These are phyloP conservation scores for Yamadazyma oceani DNA, from an alignment of 1,139 yeast species.

Conservation along the genomic window DNA sequence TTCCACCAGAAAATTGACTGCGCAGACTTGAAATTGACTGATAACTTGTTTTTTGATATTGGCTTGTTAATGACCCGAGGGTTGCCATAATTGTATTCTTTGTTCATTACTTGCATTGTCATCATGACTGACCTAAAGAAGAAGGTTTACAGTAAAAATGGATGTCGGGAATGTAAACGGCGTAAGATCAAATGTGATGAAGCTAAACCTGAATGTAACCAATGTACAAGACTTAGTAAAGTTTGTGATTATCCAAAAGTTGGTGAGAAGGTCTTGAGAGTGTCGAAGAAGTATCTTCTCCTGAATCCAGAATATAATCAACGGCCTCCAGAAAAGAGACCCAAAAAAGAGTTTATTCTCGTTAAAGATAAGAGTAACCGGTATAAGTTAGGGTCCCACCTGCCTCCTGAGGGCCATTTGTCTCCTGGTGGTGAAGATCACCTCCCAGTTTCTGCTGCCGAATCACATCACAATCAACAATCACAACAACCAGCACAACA, in stretches of 20 bases:
- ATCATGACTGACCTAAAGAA: constrained; percentile 9
- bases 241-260: constrained; percentile 33
- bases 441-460: no score
- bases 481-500: no score
- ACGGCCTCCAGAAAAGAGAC: constrained; percentile 1
- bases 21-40: no score
- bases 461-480: no score
- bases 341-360: constrained; percentile 1
- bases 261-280: constrained; percentile 34
- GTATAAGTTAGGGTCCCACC: not conserved
- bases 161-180: constrained; percentile 43
- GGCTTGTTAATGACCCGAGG: not conserved
- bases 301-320: constrained; percentile 8
- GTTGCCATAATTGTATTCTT: no score
- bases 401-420: not conserved
- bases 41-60: not conserved
- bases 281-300: constrained; percentile 20
- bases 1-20: not conserved
- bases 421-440: no score
- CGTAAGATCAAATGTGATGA: constrained; percentile 58
- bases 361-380: not conserved
- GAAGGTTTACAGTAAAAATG: constrained; percentile 35
- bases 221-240: constrained; percentile 35
- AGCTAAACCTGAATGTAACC: constrained; percentile 56
- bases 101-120: no score